These are phyloP conservation scores for Trypethelium eluteriae DNA, from an alignment of 495 filamentous ascomycete genomes.

Conservation along the genomic window DNA sequence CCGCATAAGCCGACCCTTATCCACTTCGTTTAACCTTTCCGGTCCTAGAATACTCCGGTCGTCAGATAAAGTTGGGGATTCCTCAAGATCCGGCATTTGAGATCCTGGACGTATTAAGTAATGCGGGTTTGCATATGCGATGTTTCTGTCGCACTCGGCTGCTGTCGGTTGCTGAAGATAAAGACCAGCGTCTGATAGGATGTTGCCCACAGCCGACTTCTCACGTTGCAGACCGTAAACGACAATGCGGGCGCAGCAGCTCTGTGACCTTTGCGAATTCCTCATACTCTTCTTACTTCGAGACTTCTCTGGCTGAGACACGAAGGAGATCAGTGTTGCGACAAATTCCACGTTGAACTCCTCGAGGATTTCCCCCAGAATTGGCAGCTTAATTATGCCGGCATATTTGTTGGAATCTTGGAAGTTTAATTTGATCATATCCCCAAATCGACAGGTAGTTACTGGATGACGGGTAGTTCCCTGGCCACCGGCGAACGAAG, in stretches of 20 bases:
- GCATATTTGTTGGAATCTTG: slow-evolving; percentile 1
- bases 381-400: not conserved
- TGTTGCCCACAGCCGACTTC: slow-evolving; percentile 8
- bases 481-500: not conserved
- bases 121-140: slow-evolving; percentile 26
- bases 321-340: not conserved
- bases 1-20: slow-evolving; percentile 20
- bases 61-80: slow-evolving; percentile 10
- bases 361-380: not conserved
- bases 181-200: slow-evolving; percentile 3
- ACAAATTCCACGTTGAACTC: not conserved
- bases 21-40: slow-evolving; percentile 16
- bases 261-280: not conserved
- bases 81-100: slow-evolving; percentile 17
- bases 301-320: not conserved
- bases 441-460: not conserved
- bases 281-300: not conserved
- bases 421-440: not conserved
- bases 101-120: slow-evolving; percentile 25
- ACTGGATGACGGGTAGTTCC: not conserved
- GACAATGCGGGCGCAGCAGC: slow-evolving; percentile 5
- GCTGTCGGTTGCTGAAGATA: slow-evolving; percentile 13
- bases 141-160: slow-evolving; percentile 14
- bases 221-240: slow-evolving; percentile 11
- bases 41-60: not conserved